Conservation (phyloP, 2,329 filamentous ascomycete species). For the Verticillium klebahnii region DNA sequence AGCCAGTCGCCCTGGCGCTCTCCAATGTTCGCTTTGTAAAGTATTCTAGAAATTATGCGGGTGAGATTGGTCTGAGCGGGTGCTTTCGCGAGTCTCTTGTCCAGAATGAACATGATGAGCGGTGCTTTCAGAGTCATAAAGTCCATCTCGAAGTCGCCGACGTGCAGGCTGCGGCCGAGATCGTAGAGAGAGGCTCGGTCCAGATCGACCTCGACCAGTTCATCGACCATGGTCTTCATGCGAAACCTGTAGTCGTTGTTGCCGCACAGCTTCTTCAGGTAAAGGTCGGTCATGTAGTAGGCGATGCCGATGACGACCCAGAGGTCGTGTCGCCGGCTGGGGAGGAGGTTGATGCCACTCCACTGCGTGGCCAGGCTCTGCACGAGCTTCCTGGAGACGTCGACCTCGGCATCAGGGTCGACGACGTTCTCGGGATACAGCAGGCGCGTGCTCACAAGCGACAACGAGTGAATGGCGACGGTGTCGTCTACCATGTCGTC, state of each 20-base stretch:
- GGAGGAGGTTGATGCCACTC: constrained; percentile 88
- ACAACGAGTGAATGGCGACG: constrained; percentile 73
- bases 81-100: constrained; percentile 84
- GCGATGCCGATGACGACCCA: constrained; percentile 90
- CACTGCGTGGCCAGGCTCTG: constrained; percentile 87
- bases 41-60: constrained; percentile 79
- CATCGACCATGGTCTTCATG: constrained; percentile 79
- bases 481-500: constrained; percentile 80
- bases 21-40: constrained; percentile 75
- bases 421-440: constrained; percentile 82
- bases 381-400: constrained; percentile 74
- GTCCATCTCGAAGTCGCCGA: constrained; percentile 81
- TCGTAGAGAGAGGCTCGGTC: constrained; percentile 77
- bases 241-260: constrained; percentile 93
- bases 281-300: constrained; percentile 92
- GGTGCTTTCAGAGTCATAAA: constrained; percentile 90
- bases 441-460: constrained; percentile 80
- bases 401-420: constrained; percentile 76
- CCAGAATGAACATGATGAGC: constrained; percentile 87
- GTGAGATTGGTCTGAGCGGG: constrained; percentile 66
- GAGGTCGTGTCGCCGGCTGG: constrained; percentile 72
- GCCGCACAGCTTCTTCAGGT: constrained; percentile 84
- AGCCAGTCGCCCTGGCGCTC: constrained; percentile 62
- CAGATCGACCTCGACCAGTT: constrained; percentile 74
- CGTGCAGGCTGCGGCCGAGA: constrained; percentile 69